Evolutionary conservation across 176 grass and related monocot species (phyloP), one percentile per base, ranked within the genome.

Genomic region (Zoysia japonica): DNA sequence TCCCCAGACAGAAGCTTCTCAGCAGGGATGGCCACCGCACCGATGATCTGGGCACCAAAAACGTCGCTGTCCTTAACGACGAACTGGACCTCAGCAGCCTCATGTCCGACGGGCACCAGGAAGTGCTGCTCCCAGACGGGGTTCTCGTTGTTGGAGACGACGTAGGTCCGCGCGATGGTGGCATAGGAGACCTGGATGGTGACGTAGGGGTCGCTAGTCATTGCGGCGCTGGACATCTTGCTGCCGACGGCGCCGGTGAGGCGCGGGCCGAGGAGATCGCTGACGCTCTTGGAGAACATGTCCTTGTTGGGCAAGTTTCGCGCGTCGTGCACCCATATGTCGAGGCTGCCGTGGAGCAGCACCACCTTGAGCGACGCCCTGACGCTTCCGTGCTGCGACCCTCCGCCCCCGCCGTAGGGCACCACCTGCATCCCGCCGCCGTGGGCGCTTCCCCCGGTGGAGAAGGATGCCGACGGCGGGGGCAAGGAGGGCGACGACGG

Each of bases 201-300:
- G 35, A 97, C 91, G 2, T 93, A 97, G 8, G 94, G 94, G 39
- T 97, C 94, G 59, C 94, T 97, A 60, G 94, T 97, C 35, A 94
- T 86, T 17, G 64, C 48, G 9, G 72, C 65, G 49, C 37, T 70
- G 56, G 84, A 78, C 43, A 79, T 84, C 68, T 94, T 94, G 54
- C 76, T 42, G 44, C 76, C 78, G 0, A 93, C n/a, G 2, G 81
- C 54, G 56, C 85, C 7, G 68, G 70, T 85, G 59, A 93, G 64
- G 57, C 86, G 86, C 0, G 72, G 66, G 12, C 85, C 83, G 20
- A 91, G 65, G 61, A 93, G 35, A 3, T 97, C 91, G 16, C 50
- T 69, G 1, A 97, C 9, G 5, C 62, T 88, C 91, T 91, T 97
- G 38, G 88, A 89, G 82, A 97, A 93, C 78, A 91, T 84, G 72